Conservation (phyloP, 257 asterid species). For the Striga asiatica region DNA sequence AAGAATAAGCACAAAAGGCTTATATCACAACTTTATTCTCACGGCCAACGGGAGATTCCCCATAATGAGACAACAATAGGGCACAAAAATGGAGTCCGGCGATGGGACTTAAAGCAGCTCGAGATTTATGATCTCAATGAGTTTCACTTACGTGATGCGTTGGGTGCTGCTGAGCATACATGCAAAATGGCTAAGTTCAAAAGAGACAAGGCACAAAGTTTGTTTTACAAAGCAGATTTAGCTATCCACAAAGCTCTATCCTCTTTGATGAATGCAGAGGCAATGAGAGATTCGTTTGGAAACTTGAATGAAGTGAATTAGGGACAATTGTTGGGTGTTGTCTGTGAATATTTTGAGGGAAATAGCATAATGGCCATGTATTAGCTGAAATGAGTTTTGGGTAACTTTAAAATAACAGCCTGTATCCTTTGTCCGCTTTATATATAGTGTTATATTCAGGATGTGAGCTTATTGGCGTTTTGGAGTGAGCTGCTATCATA, state of each 20-base stretch:
- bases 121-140: conserved; percentile 41
- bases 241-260: conserved; percentile 69
- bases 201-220: conserved; percentile 70
- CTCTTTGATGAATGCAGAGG: conserved; percentile 66
- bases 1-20: conserved; percentile 41
- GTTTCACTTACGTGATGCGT: conserved; percentile 60
- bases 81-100: conserved; percentile 42
- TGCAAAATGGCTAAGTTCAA: conserved; percentile 57
- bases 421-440: no score
- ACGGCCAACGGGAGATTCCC: background rate
- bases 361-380: no score
- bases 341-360: no score
- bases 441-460: no score
- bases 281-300: conserved; percentile 37
- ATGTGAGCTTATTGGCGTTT: no score
- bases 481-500: no score
- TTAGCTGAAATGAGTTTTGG: no score
- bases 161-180: conserved; percentile 58
- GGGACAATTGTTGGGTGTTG: background rate
- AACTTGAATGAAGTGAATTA: conserved; percentile 22
- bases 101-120: conserved; percentile 26
- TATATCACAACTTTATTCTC: conserved; percentile 19
- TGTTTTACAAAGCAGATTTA: conserved; percentile 56
- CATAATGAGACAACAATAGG: conserved; percentile 18
- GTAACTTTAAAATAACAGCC: no score